phyloP scores from a whole-genome alignment of 169 alveolate genomes.

The Pseudocohnilembus persalinus region DNA sequence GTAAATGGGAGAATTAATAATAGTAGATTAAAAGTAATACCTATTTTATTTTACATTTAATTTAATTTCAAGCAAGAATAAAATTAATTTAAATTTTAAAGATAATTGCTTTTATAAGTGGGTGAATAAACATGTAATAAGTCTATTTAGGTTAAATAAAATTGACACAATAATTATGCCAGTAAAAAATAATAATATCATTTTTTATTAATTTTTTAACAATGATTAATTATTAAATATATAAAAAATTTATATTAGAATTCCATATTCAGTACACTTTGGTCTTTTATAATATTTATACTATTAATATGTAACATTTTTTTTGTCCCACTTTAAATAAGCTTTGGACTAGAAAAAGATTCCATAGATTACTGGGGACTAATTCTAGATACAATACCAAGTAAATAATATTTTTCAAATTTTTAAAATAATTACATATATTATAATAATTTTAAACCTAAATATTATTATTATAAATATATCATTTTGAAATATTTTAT shows the following conservation, averaged over 20 bases:
- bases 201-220: too few species aligned
- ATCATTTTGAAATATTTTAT: not conserved
- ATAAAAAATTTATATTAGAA: not conserved
- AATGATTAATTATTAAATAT: too few species aligned
- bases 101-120: not conserved
- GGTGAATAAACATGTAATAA: not conserved
- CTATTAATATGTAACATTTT: not conserved
- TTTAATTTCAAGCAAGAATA: not conserved
- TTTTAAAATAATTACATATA: not conserved
- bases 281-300: not conserved
- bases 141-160: not conserved
- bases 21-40: too few species aligned
- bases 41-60: too few species aligned
- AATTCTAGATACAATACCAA: too few species aligned
- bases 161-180: not conserved
- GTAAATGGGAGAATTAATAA: not conserved
- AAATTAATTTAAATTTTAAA: too few species aligned
- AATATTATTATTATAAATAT: too few species aligned
- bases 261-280: not conserved
- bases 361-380: too few species aligned
- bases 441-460: too few species aligned
- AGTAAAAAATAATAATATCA: not conserved
- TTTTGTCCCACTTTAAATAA: not conserved
- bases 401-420: too few species aligned
- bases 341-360: not conserved